Evolutionary conservation across 768 basidiomycete genomes (phyloP).

Genomic region (Podaxis sp.): DNA sequence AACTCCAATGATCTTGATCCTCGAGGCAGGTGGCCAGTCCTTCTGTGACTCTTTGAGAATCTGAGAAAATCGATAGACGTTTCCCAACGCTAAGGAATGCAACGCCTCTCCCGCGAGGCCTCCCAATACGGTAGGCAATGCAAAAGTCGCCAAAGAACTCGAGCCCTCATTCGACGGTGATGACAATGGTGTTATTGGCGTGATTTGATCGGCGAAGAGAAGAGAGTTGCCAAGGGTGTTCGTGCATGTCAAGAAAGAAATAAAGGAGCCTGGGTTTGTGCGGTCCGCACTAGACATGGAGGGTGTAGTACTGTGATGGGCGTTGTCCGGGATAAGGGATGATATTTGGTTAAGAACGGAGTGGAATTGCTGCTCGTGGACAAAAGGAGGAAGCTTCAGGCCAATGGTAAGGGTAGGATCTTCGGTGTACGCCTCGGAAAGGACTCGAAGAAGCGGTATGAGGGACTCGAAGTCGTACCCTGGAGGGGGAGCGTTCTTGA

Average conservation of each 20-base stretch:
- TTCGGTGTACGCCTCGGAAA: slow-evolving; percentile 45
- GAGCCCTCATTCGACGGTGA: slow-evolving; percentile 1
- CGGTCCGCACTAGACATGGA: not conserved
- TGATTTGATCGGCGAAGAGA: slow-evolving; percentile 56
- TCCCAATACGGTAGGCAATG: slow-evolving; percentile 63
- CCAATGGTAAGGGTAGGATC: slow-evolving; percentile 66
- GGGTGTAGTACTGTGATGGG: slow-evolving; percentile 9
- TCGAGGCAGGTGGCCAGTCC: slow-evolving; percentile 21
- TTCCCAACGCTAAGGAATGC: slow-evolving; percentile 78
- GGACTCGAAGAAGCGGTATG: slow-evolving; percentile 48
- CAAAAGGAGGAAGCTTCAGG: slow-evolving; percentile 78
- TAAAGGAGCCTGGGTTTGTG: slow-evolving; percentile 30
- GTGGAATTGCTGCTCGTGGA: slow-evolving; percentile 57
- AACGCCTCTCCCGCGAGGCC: slow-evolving; percentile 77
- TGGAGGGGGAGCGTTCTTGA: slow-evolving; percentile 57
- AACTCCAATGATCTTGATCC: slow-evolving; percentile 70
- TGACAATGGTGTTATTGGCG: not conserved
- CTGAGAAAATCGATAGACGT: slow-evolving; percentile 59
- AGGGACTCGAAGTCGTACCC: slow-evolving; percentile 61
- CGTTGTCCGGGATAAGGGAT: slow-evolving; percentile 39
- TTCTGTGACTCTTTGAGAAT: slow-evolving; percentile 37
- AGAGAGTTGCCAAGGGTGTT: slow-evolving; percentile 77
- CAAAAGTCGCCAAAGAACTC: slow-evolving; percentile 33
- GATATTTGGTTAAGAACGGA: slow-evolving; percentile 49
- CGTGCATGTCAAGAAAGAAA: slow-evolving; percentile 77